A percentile compares a stretch with the other conserved stretches of the same genome.
These are phyloP conservation scores for Acer saccharum DNA, from an alignment of 345 rosid genomes.

Conservation along the genomic window DNA sequence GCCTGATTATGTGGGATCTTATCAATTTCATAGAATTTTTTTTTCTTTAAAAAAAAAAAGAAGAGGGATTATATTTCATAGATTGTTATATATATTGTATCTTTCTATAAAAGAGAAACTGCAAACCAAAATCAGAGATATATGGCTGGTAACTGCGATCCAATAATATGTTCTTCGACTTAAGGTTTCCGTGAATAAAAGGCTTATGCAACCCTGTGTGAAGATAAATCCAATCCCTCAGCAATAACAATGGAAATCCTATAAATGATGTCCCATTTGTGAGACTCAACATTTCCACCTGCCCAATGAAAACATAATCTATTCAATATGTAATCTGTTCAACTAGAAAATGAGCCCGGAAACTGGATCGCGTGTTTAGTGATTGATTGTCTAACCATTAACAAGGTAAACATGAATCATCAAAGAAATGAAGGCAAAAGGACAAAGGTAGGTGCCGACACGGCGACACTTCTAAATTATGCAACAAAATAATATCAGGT, in stretches of 20 bases:
- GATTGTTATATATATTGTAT: too few relatives aligned
- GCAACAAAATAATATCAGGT: neutral
- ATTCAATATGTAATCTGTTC: neutral
- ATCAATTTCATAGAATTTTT: too few relatives aligned
- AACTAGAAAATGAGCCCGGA: neutral
- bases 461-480: neutral
- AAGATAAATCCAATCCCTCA: slow-evolving; percentile 74
- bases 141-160: slow-evolving; percentile 53
- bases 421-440: neutral
- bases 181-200: slow-evolving; percentile 75
- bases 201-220: slow-evolving; percentile 65
- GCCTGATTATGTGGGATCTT: too few relatives aligned
- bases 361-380: neutral
- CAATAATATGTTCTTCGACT: slow-evolving; percentile 74
- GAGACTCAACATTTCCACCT: slow-evolving; percentile 62
- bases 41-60: too few relatives aligned
- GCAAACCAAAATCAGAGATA: slow-evolving; percentile 71
- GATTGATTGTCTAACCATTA: neutral
- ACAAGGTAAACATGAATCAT: neutral
- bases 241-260: slow-evolving; percentile 64
- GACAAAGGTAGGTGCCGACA: slow-evolving; percentile 8
- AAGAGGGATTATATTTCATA: too few relatives aligned
- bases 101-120: slow-evolving; percentile 69
- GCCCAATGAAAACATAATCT: slow-evolving; percentile 23
- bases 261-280: slow-evolving; percentile 57